Evolutionary conservation across 2,329 filamentous ascomycete genomes (phyloP), one percentile per base, ranked within the genome.

Genomic region (Pyrenophora graminea): DNA sequence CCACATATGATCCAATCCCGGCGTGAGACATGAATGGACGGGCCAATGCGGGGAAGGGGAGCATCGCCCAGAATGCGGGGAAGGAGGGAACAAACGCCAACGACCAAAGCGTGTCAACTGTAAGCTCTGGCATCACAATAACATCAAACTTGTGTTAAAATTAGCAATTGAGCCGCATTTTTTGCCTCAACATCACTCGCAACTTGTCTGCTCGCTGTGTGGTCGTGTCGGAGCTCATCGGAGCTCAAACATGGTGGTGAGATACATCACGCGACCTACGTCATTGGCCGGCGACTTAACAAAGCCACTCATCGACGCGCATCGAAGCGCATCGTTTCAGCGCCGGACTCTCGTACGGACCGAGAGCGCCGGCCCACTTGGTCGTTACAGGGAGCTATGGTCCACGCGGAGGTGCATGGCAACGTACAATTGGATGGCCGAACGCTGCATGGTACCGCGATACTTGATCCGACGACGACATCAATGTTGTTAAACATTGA

Each of bases 201-300:
- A 49, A 41, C 21, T 25, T 25, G 49, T 39, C 31, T 50, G 30
- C 19, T 38, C 13, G 19, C 33, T 15, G 25, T 43, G 50, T 50
- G 21, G 36, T 38, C 38, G 38, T 18, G 49, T 40, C 39, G 45
- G 39, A 12, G 27, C 27, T 13, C 27, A 30, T 30, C 27, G 27
- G 38, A 17, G 48, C 45, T 55, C 46, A 53, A 39, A 41, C 39
- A 53, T 45, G 43, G 32, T 58, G 56, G 63, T 68, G 62, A 59
- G 56, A 57, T 60, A 56, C 48, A 48, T 70, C 68, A 69, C 66
- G 66, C 67, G 64, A 69, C 58, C 54, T 62, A 70, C 68, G 67
- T 71, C 68, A 71, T 66, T 53, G 37, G 58, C 45, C 51, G 43
- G 50, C 48, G 47, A 33, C 50, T 45, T 49, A 56, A 58, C 54